Evolutionary conservation across 2,329 filamentous ascomycete genomes (phyloP).

Genomic region (Pseudocercospora vitis): DNA sequence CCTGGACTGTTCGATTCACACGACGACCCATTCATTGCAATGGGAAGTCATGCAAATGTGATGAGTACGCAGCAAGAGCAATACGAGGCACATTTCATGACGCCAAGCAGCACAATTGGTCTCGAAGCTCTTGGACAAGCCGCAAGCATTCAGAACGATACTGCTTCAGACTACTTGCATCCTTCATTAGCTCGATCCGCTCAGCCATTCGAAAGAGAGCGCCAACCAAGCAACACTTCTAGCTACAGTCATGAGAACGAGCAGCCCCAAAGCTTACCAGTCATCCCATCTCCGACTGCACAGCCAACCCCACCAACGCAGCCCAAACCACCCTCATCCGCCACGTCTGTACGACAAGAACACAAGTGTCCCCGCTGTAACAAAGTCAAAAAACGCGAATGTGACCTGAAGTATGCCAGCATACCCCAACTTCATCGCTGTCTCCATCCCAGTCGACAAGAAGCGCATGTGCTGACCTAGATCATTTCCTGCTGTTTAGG

Average conservation of each 20-base stretch:
- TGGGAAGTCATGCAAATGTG: slow-evolving; percentile 19
- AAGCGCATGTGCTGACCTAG: slow-evolving; percentile 1
- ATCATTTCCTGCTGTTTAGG: slow-evolving; percentile 53
- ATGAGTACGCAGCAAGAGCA: background rate
- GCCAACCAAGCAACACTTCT: background rate
- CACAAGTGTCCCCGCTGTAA: slow-evolving; percentile 22
- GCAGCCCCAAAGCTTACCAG: background rate
- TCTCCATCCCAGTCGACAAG: background rate
- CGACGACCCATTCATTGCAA: slow-evolving; percentile 16
- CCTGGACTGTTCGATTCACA: slow-evolving; percentile 15
- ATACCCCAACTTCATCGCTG: background rate
- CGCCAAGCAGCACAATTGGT: background rate
- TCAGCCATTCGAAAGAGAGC: background rate
- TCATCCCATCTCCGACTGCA: background rate
- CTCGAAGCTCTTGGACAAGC: background rate
- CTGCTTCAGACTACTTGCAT: background rate
- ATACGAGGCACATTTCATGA: background rate
- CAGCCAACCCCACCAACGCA: background rate
- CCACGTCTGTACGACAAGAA: background rate
- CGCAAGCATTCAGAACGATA: slow-evolving; percentile 3
- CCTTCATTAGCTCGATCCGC: background rate
- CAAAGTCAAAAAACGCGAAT: slow-evolving; percentile 36
- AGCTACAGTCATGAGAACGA: background rate
- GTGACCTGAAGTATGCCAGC: slow-evolving; percentile 42
- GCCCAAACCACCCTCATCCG: background rate